Evolutionary conservation across 495 filamentous ascomycete genomes (phyloP).

Genomic region (Amphirosellinia nigrospora): DNA sequence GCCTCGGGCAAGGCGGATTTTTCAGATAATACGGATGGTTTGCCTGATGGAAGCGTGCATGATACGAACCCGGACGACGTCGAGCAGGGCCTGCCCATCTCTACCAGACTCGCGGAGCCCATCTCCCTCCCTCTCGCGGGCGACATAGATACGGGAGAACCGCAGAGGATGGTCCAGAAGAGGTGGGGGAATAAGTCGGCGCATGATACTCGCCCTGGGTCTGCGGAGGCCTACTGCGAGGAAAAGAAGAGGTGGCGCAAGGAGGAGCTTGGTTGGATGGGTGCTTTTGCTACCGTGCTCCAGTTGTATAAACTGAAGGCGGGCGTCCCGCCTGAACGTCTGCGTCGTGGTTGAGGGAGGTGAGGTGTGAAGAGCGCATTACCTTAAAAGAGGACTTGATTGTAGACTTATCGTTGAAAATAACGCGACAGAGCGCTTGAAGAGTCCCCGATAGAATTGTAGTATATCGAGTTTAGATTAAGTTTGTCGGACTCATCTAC

Average conservation of each 20-base stretch:
- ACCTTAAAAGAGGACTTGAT: not conserved
- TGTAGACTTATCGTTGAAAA: not conserved
- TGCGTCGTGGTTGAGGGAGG: not conserved
- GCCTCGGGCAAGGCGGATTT: constrained; percentile 8
- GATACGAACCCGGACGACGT: not conserved
- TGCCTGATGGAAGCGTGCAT: not conserved
- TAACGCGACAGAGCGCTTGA: not conserved
- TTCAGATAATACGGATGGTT: not conserved
- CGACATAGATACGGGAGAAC: constrained; percentile 5
- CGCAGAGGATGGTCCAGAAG: constrained; percentile 45
- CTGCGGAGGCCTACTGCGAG: not conserved
- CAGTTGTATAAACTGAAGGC: constrained; percentile 37
- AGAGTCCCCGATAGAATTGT: not conserved
- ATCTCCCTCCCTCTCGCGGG: not conserved
- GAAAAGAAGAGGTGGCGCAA: constrained; percentile 45
- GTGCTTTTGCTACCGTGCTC: constrained; percentile 38
- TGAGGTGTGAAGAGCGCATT: constrained; percentile 25
- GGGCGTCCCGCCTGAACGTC: constrained; percentile 27
- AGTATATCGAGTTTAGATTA: not conserved
- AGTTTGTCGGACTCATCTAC: not conserved
- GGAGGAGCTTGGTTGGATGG: constrained; percentile 49
- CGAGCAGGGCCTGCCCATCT: constrained; percentile 17
- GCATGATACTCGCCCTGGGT: not conserved
- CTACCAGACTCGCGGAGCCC: not conserved
- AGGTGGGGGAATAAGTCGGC: constrained; percentile 21